Percentiles rank a stretch among this genome's conserved stretches.
These are phyloP conservation scores for Pyrus hybrid DNA, from an alignment of 331 rosid species.

Conservation along the genomic window DNA sequence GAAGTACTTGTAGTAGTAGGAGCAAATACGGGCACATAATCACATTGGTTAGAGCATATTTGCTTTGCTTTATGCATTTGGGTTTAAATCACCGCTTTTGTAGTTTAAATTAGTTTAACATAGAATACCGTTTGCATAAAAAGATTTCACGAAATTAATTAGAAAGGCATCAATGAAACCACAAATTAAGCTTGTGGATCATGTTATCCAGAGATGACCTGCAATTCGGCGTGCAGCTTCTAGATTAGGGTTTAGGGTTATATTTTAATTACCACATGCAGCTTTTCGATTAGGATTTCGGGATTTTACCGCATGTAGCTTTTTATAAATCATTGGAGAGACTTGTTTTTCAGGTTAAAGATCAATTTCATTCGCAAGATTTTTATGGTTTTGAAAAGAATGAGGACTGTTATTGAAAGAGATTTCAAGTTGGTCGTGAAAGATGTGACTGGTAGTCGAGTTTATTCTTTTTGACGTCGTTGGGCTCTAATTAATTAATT, in stretches of 20 bases:
- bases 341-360: not conserved
- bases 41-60: not conserved
- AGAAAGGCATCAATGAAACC: too few species aligned
- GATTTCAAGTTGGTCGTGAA: too few species aligned
- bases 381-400: not conserved
- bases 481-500: not conserved
- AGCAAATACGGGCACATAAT: not conserved
- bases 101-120: too few species aligned
- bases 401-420: not conserved
- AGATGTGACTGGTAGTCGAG: not conserved
- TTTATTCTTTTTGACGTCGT: not conserved
- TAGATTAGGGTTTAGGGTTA: not conserved
- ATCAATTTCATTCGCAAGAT: not conserved
- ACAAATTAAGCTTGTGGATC: not conserved
- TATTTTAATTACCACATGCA: not conserved
- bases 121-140: too few species aligned
- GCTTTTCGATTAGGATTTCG: not conserved
- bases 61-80: not conserved
- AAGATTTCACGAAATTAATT: too few species aligned
- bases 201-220: not conserved
- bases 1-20: not conserved
- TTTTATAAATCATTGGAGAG: not conserved
- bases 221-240: not conserved
- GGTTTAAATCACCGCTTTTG: fast-evolving
- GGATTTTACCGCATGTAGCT: not conserved